A percentile compares a stretch with the other conserved stretches of the same genome.
Conservation (phyloP, 2,329 filamentous ascomycete species). For the Fulvia fulva region DNA sequence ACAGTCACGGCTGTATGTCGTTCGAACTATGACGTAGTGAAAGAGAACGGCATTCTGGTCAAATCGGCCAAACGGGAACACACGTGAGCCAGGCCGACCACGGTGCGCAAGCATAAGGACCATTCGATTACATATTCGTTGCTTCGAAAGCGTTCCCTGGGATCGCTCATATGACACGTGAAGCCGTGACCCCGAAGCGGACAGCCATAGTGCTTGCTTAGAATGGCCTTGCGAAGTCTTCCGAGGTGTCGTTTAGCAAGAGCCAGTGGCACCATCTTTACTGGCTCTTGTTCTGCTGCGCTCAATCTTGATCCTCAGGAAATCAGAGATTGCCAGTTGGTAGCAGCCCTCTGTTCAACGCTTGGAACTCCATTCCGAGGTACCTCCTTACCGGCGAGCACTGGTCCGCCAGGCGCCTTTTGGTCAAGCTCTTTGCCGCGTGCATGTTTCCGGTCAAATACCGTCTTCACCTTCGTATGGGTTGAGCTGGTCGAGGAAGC, state of each 20-base stretch:
- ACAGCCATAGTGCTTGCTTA: constrained; percentile 59
- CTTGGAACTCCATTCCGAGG: too few species aligned
- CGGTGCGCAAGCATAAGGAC: constrained; percentile 30
- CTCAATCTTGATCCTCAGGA: too few species aligned
- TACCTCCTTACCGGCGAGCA: too few species aligned
- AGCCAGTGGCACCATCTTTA: too few species aligned
- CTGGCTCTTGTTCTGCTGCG: too few species aligned
- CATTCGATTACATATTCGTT: constrained; percentile 48
- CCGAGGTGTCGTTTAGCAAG: constrained; percentile 45
- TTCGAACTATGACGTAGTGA: constrained; percentile 41
- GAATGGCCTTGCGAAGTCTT: constrained; percentile 58
- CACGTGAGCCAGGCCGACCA: constrained; percentile 33
- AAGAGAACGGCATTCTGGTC: constrained; percentile 39
- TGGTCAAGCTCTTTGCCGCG: too few species aligned
- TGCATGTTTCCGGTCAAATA: too few species aligned
- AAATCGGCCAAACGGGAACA: constrained; percentile 39
- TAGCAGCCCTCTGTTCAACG: too few species aligned
- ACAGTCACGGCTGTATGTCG: constrained; percentile 41
- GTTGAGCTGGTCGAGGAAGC: neutral
- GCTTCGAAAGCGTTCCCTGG: constrained; percentile 45
- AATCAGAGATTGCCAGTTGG: too few species aligned
- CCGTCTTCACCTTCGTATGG: constrained; percentile 22
- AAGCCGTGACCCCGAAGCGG: constrained; percentile 37
- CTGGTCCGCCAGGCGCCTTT: too few species aligned
- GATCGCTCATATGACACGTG: constrained; percentile 36